Percentiles rank a stretch among this genome's conserved stretches.
These are phyloP conservation scores for Echites panduratus DNA, from an alignment of 257 asterid species.

Conservation along the genomic window DNA sequence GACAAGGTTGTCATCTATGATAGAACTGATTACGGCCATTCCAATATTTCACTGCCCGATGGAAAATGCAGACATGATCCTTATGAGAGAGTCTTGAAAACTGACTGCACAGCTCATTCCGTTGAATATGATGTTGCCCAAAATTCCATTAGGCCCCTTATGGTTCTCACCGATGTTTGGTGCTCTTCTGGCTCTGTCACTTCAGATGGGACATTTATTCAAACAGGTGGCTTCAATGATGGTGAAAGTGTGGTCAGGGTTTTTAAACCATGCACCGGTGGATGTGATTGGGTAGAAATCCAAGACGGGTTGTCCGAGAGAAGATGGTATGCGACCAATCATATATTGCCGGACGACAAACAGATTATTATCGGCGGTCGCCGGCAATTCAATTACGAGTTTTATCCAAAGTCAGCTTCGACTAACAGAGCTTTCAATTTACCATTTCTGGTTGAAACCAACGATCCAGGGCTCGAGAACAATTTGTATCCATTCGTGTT, in stretches of 20 bases:
- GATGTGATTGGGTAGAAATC: slow-evolving; percentile 34
- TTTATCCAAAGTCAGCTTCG: slow-evolving; percentile 23
- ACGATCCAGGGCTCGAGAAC: slow-evolving; percentile 27
- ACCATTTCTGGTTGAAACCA: slow-evolving; percentile 31
- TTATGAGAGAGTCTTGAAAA: slow-evolving; percentile 6
- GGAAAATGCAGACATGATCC: slow-evolving; percentile 36
- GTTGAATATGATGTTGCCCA: slow-evolving; percentile 38
- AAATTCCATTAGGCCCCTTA: slow-evolving; percentile 40
- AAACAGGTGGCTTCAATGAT: slow-evolving; percentile 43
- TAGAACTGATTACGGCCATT: slow-evolving; percentile 42
- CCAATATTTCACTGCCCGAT: slow-evolving; percentile 36
- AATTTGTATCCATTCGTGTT: slow-evolving; percentile 43
- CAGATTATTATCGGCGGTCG: slow-evolving; percentile 42
- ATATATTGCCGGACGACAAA: slow-evolving; percentile 29
- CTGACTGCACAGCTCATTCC: slow-evolving; percentile 56
- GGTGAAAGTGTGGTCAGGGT: slow-evolving; percentile 37
- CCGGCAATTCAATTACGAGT: slow-evolving; percentile 35
- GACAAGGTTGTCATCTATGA: slow-evolving; percentile 48
- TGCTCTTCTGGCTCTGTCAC: slow-evolving; percentile 46
- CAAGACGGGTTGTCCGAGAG: not conserved
- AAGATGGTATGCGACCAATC: slow-evolving; percentile 51
- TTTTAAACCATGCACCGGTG: slow-evolving; percentile 23
- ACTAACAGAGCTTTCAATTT: slow-evolving; percentile 12
- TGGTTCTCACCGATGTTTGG: slow-evolving; percentile 40
- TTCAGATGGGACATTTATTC: slow-evolving; percentile 33